Percentiles rank a stretch among this genome's conserved stretches.
phyloP scores from a whole-genome alignment of 2,329 filamentous ascomycete genomes.

The Chaetomiaceae sp. region DNA sequence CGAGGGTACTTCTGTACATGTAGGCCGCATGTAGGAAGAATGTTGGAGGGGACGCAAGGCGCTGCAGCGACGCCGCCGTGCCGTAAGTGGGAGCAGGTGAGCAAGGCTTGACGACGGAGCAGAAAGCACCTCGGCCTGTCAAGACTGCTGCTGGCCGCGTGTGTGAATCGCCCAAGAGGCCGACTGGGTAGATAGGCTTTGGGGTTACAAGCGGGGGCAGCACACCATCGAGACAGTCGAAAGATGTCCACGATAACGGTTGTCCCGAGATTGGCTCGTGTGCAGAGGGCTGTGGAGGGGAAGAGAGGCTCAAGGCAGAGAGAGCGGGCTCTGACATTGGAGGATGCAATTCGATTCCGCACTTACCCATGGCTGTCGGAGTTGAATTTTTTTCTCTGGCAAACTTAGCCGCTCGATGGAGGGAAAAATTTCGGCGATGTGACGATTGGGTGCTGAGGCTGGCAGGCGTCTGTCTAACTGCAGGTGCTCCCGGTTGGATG shows the following conservation, averaged over 20 bases:
- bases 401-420: constrained; percentile 29
- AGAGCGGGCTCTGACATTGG: not conserved
- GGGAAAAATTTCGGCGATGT: constrained; percentile 24
- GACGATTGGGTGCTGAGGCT: constrained; percentile 25
- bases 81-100: constrained; percentile 22
- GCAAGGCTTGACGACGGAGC: constrained; percentile 18
- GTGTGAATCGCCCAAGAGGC: constrained; percentile 12
- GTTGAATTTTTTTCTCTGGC: constrained; percentile 22
- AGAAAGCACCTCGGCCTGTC: constrained; percentile 4
- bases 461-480: constrained; percentile 22
- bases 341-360: constrained; percentile 16
- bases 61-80: constrained; percentile 24
- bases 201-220: constrained; percentile 32
- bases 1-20: constrained; percentile 23
- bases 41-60: constrained; percentile 29
- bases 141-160: constrained; percentile 6
- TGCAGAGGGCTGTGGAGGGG: not conserved
- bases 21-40: constrained; percentile 24
- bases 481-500: constrained; percentile 17
- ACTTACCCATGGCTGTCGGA: constrained; percentile 27
- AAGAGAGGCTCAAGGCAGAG: not conserved
- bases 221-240: constrained; percentile 35
- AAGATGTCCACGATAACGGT: constrained; percentile 22
- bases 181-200: constrained; percentile 20
- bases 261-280: constrained; percentile 6